These are phyloP conservation scores for Cairneyella variabilis DNA, from an alignment of 495 filamentous ascomycete species.

Conservation along the genomic window DNA sequence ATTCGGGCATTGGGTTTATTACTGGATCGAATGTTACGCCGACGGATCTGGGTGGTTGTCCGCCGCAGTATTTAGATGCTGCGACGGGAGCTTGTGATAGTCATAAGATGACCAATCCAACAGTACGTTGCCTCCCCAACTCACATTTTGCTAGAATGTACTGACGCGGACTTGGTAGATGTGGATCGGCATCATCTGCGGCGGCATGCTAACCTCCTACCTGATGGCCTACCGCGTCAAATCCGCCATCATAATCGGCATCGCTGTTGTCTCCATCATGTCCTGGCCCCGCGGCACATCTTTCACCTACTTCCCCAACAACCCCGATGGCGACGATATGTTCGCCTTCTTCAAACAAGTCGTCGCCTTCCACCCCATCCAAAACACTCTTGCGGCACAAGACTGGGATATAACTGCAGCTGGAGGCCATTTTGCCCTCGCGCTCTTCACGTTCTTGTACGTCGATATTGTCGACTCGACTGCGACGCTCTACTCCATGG, in stretches of 20 bases:
- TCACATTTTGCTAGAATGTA: not conserved
- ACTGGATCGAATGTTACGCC: constrained; percentile 55
- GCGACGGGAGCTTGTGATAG: constrained; percentile 32
- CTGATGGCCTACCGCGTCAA: constrained; percentile 81
- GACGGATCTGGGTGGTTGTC: constrained; percentile 65
- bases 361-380: constrained; percentile 72
- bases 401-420: constrained; percentile 62
- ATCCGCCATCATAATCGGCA: constrained; percentile 78
- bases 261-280: constrained; percentile 72
- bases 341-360: constrained; percentile 80
- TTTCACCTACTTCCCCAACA: constrained; percentile 77
- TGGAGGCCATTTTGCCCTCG: constrained; percentile 62
- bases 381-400: constrained; percentile 57
- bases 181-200: constrained; percentile 77
- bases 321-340: constrained; percentile 53
- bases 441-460: constrained; percentile 81
- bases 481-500: constrained; percentile 75
- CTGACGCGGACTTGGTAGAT: constrained; percentile 32
- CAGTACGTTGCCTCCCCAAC: constrained; percentile 31
- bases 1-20: constrained; percentile 70
- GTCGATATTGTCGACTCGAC: constrained; percentile 74
- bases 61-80: constrained; percentile 31
- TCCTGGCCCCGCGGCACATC: constrained; percentile 74
- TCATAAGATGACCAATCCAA: constrained; percentile 64
- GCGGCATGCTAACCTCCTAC: constrained; percentile 70